Percentiles rank a stretch among this genome's conserved stretches.
These are phyloP conservation scores for Phialophora tarda DNA, from an alignment of 2,329 filamentous ascomycete species.

Conservation along the genomic window DNA sequence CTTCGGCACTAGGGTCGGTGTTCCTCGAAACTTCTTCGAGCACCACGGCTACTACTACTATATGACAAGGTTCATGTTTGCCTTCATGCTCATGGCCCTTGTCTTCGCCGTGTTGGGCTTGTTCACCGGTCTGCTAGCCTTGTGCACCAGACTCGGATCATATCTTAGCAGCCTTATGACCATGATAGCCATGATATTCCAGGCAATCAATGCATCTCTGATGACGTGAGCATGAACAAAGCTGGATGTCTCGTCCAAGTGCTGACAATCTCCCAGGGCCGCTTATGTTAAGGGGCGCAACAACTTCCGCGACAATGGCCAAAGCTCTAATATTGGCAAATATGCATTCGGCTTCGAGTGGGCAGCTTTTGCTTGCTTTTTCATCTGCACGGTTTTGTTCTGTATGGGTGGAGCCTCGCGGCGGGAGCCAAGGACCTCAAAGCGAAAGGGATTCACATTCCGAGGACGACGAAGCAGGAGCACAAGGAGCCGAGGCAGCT, in stretches of 20 bases:
- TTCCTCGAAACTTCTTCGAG: conserved; percentile 61
- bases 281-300: conserved; percentile 65
- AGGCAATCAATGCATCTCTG: conserved; percentile 61
- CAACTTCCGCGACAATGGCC: conserved; percentile 58
- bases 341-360: conserved; percentile 69
- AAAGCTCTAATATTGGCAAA: conserved; percentile 58
- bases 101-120: conserved; percentile 68
- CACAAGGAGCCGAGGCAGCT: conserved; percentile 41
- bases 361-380: conserved; percentile 61
- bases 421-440: conserved; percentile 20
- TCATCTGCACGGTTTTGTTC: conserved; percentile 63
- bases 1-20: conserved; percentile 62
- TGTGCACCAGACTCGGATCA: conserved; percentile 59
- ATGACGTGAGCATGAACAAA: conserved; percentile 65
- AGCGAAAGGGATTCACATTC: conserved; percentile 23
- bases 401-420: conserved; percentile 52
- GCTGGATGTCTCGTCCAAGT: conserved; percentile 2
- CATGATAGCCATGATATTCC: conserved; percentile 63
- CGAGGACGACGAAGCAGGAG: conserved; percentile 37
- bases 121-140: conserved; percentile 53
- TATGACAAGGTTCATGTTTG: conserved; percentile 90
- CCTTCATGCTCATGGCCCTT: conserved; percentile 83
- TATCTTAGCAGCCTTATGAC: conserved; percentile 60
- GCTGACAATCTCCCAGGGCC: conserved; percentile 52
- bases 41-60: conserved; percentile 76